phyloP scores from a whole-genome alignment of 2,329 filamentous ascomycete species.

The Fusarium staphyleae region DNA sequence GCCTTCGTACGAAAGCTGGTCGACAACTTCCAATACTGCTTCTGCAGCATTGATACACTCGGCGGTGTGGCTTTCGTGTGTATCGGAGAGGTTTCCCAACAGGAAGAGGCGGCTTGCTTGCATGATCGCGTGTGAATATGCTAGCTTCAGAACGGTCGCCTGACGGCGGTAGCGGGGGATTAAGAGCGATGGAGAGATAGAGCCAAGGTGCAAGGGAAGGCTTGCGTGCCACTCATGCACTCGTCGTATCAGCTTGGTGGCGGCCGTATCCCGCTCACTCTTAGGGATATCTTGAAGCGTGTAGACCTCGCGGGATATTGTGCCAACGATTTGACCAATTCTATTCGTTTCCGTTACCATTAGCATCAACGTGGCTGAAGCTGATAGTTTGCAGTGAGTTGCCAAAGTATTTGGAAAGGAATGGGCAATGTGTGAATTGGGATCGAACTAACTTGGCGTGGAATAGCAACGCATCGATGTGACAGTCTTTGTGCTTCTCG shows the following conservation, averaged over 20 bases:
- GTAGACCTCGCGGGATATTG: constrained; percentile 51
- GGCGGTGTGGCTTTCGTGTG: constrained; percentile 41
- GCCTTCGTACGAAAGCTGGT: constrained; percentile 49
- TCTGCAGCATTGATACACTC: constrained; percentile 50
- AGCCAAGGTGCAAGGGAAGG: constrained; percentile 53
- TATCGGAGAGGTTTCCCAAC: constrained; percentile 38
- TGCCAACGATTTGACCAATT: constrained; percentile 50
- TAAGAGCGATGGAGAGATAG: constrained; percentile 53
- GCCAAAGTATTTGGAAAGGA: neutral
- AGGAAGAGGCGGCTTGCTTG: constrained; percentile 62
- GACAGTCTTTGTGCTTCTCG: constrained; percentile 51
- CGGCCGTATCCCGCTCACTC: constrained; percentile 48
- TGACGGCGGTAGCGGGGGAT: constrained; percentile 57
- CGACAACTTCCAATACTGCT: constrained; percentile 52
- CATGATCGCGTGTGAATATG: constrained; percentile 63
- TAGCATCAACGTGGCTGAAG: too few relatives aligned
- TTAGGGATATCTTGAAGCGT: constrained; percentile 47
- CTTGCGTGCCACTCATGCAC: constrained; percentile 50
- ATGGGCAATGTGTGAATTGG: too few relatives aligned
- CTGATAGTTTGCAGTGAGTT: too few relatives aligned
- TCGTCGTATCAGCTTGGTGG: constrained; percentile 48
- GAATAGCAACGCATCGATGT: constrained; percentile 57
- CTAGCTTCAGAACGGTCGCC: constrained; percentile 60
- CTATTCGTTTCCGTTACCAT: constrained; percentile 21
- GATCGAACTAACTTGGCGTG: constrained; percentile 48